Base-by-base conservation (phyloP, 176 grass and related monocot species). In the Eleusine coracana region DNA sequence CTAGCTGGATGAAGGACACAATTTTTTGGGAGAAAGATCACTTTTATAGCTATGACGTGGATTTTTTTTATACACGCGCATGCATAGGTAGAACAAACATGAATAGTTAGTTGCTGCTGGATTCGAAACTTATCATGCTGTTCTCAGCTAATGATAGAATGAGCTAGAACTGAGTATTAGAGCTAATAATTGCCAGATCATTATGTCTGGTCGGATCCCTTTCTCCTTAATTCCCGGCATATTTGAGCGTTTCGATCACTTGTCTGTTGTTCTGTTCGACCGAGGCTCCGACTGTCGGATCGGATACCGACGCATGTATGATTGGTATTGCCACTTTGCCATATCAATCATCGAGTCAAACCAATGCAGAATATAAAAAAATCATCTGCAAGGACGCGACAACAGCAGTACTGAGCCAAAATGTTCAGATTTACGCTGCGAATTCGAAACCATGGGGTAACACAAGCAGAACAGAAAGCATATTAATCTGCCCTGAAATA, bases 171-270 rank as follows among this genome's bases (percentile, higher is more conserved):
- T 52, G 16, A 17, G 17, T 15, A 44, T 44, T 46, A 46, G 10
- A 46, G 44, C 44, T 46, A 46, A 46, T 41, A 50, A 61, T 13
- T 4, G 38, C 8, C 56, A 49, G 25, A 29, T 48, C 54, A 72
- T 70, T 41, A 18, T 49, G 72, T 55, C 49, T 56, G 17, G 36
- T 74, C 29, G 11, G 49, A 59, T 6, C 37, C 50, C 31, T 66
- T 66, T 18, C 64, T 59, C 73, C 73, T 59, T 59, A 25, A 76
- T 59, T 59, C 20, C 36, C 34, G 52, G 34, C 17, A 75, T 39
- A 41, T 25, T 40, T 12, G 2, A 8, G 34, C 73, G 39, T 11
- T 39, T 23, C 23, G 21, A 75, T 76, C 36, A n/a, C 11, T 23
- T 59, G 36, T 58, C 73, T 58, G 51, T 54, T 38, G 31, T n/a